These are phyloP conservation scores for Populus davidiana DNA, from an alignment of 345 rosid species.

Conservation along the genomic window DNA sequence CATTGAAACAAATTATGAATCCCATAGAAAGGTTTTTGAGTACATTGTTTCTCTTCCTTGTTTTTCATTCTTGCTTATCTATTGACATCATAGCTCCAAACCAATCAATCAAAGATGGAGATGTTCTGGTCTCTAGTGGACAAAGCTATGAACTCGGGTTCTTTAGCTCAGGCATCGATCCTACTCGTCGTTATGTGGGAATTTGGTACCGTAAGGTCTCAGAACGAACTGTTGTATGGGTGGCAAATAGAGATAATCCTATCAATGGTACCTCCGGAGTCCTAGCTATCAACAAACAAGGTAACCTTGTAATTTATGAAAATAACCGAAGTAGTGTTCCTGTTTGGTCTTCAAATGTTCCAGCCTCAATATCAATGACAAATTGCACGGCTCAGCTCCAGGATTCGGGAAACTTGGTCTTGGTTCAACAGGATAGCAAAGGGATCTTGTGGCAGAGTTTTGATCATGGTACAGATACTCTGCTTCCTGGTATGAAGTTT, in stretches of 20 bases:
- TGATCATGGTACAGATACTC: constrained; percentile 26
- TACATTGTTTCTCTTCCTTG: background rate
- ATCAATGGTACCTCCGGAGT: constrained; percentile 7
- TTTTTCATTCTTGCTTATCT: background rate
- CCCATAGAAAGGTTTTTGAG: background rate
- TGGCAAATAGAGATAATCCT: constrained; percentile 6
- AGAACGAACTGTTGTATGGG: constrained; percentile 13
- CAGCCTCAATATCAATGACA: background rate
- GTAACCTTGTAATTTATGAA: constrained; percentile 2
- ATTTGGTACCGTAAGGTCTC: constrained; percentile 13
- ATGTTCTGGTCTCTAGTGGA: background rate
- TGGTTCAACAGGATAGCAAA: background rate
- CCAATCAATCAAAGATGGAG: constrained; percentile 1
- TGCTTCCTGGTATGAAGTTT: constrained; percentile 31
- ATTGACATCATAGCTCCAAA: background rate
- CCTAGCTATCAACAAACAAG: background rate
- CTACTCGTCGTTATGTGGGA: constrained; percentile 12
- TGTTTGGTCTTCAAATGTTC: constrained; percentile 6
- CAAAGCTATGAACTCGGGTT: constrained; percentile 3
- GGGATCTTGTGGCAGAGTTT: constrained; percentile 36
- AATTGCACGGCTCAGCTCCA: constrained; percentile 18
- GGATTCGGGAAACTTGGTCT: constrained; percentile 31
- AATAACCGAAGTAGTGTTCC: background rate
- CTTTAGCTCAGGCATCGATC: constrained; percentile 9
- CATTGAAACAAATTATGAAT: background rate